Evolutionary conservation across 176 grass and related monocot species (phyloP).

Genomic region (Zoysia pacifica): DNA sequence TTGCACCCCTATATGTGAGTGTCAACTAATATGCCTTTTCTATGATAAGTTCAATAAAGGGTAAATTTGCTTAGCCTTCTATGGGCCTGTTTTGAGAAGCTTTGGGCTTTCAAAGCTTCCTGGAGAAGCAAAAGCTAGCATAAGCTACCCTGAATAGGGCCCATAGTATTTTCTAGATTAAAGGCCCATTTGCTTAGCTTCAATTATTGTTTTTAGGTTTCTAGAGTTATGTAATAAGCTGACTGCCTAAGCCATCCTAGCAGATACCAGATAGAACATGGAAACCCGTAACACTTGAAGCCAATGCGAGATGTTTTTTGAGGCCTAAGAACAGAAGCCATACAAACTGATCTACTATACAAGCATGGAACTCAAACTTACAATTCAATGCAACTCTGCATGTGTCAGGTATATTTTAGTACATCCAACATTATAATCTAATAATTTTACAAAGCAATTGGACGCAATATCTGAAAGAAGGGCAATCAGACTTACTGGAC

Average conservation of each 20-base stretch:
- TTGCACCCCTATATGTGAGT: background rate
- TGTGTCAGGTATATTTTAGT: conserved; percentile 9
- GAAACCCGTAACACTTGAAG: background rate
- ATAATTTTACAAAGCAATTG: conserved; percentile 17
- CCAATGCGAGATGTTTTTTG: background rate
- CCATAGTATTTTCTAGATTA: background rate
- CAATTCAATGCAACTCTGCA: background rate
- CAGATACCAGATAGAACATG: conserved; percentile 1
- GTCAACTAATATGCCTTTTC: background rate
- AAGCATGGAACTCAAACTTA: background rate
- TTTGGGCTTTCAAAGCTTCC: no score
- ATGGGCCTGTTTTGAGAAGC: no score
- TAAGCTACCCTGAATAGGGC: no score
- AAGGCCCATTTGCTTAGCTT: background rate
- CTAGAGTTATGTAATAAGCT: conserved; percentile 23
- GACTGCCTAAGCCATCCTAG: background rate
- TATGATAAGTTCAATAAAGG: conserved; percentile 9
- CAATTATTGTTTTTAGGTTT: background rate
- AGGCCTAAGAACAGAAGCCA: conserved; percentile 24
- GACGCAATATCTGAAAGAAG: background rate
- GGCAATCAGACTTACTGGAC: conserved; percentile 60
- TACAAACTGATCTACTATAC: background rate
- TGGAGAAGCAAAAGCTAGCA: no score
- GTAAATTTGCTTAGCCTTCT: background rate
- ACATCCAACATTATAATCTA: conserved; percentile 1